Evolutionary conservation across 176 grass and related monocot genomes (phyloP).

Genomic region (Aegilops umbellulata): DNA sequence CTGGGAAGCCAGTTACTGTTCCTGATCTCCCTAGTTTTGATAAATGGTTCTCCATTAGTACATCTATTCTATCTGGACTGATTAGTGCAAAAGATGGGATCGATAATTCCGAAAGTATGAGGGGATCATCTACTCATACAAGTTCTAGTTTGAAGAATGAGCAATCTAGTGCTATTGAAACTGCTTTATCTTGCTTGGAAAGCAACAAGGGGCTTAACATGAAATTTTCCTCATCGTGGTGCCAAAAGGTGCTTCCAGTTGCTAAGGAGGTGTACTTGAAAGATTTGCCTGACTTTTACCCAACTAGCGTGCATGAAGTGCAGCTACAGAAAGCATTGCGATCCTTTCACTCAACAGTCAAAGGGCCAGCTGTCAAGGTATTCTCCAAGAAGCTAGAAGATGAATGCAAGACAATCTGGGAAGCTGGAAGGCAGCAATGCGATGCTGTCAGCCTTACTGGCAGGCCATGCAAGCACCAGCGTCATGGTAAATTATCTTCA

Average conservation of each 20-base stretch:
- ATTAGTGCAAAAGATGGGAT: constrained; percentile 31
- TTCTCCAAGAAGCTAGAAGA: constrained; percentile 85
- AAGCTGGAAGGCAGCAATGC: constrained; percentile 92
- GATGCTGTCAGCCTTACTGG: constrained; percentile 83
- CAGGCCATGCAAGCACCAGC: constrained; percentile 77
- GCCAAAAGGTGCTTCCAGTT: constrained; percentile 80
- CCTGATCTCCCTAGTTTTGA: constrained; percentile 74
- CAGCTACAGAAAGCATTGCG: constrained; percentile 77
- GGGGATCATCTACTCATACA: constrained; percentile 3
- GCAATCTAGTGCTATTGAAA: constrained; percentile 48
- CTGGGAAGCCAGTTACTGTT: constrained; percentile 63
- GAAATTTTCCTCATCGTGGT: constrained; percentile 95
- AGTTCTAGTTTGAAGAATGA: constrained; percentile 30
- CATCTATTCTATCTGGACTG: constrained; percentile 58
- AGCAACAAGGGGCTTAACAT: constrained; percentile 61
- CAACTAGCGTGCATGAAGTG: constrained; percentile 62
- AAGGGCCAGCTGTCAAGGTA: constrained; percentile 70
- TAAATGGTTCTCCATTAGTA: constrained; percentile 74
- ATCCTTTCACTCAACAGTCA: constrained; percentile 72
- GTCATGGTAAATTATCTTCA: constrained; percentile 45
- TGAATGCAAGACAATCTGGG: constrained; percentile 79
- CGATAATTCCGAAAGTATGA: constrained; percentile 33
- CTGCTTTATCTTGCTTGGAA: constrained; percentile 71
- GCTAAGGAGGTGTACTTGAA: constrained; percentile 73
- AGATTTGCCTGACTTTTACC: constrained; percentile 81